Conservation (phyloP, 2,329 filamentous ascomycete genomes). For the Dryadomyces sulphureus region DNA sequence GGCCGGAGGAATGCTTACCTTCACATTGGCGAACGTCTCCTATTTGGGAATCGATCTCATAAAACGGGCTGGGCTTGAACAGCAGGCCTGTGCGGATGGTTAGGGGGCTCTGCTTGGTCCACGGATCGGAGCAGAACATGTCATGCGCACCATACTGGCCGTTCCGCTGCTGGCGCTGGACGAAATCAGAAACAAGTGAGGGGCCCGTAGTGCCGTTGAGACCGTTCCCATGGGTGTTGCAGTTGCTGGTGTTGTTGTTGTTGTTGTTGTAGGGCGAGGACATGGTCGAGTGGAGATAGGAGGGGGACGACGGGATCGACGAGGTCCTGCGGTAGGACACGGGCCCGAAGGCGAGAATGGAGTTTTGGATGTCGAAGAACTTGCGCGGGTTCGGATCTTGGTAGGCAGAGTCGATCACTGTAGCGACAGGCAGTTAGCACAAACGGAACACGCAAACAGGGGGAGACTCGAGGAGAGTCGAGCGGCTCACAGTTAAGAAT, state of each 20-base stretch:
- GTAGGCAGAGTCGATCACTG: slow-evolving; percentile 9
- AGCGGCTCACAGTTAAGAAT: slow-evolving; percentile 58
- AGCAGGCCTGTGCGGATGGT: slow-evolving; percentile 12
- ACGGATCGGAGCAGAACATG: background rate
- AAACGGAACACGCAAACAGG: background rate
- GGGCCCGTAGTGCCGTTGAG: background rate
- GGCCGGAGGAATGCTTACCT: too few relatives aligned
- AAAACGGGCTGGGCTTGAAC: slow-evolving; percentile 73
- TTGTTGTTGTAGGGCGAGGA: slow-evolving; percentile 3
- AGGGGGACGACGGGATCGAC: slow-evolving; percentile 5
- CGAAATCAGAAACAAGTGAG: background rate
- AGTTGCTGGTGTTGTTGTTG: background rate
- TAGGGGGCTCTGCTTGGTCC: background rate
- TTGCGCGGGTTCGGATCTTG: slow-evolving; percentile 7
- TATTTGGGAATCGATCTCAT: slow-evolving; percentile 51
- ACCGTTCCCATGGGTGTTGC: background rate
- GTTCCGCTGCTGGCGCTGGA: background rate
- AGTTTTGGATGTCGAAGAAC: slow-evolving; percentile 4
- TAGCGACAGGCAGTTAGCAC: background rate
- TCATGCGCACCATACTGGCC: background rate
- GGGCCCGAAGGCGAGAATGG: slow-evolving; percentile 2
- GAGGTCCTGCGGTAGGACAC: slow-evolving; percentile 1
- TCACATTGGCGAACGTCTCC: slow-evolving; percentile 55
- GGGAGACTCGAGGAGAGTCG: background rate
- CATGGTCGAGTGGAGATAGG: background rate